Evolutionary conservation across 345 rosid species (phyloP).

Genomic region (Triadica sebifera): DNA sequence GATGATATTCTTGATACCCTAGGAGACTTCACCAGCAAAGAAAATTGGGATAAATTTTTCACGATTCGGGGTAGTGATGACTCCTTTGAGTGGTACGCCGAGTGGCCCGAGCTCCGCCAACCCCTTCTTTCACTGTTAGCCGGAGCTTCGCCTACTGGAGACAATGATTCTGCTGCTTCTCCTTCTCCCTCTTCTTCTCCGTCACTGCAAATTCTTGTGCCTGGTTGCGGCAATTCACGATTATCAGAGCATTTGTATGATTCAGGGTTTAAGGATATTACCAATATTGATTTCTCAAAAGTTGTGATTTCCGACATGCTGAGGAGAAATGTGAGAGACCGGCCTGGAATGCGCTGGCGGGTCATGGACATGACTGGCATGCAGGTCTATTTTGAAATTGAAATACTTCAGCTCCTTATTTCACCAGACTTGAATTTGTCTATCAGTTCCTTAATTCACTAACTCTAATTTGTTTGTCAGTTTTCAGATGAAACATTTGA

Average conservation of each 20-base stretch:
- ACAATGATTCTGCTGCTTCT: constrained; percentile 2
- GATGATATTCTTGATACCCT: constrained; percentile 57
- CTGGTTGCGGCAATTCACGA: constrained; percentile 86
- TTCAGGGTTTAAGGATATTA: constrained; percentile 61
- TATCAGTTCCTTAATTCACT: not conserved
- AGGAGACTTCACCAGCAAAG: constrained; percentile 93
- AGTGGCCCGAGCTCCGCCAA: constrained; percentile 77
- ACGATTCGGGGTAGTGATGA: constrained; percentile 72
- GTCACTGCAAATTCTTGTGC: constrained; percentile 62
- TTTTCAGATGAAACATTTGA: constrained; percentile 56
- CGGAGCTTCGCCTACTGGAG: not conserved
- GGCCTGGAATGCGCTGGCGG: constrained; percentile 84
- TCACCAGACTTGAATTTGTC: not conserved
- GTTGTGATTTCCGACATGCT: constrained; percentile 88
- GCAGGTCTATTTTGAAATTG: constrained; percentile 47
- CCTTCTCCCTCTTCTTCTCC: constrained; percentile 24
- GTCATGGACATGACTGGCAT: constrained; percentile 85
- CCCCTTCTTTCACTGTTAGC: constrained; percentile 57
- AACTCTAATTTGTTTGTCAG: constrained; percentile 33
- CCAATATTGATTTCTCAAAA: constrained; percentile 84
- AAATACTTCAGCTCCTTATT: not conserved
- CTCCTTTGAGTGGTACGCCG: constrained; percentile 97
- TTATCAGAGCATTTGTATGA: constrained; percentile 87
- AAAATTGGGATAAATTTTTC: constrained; percentile 95
- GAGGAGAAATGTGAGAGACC: constrained; percentile 69